Percentiles rank a stretch among this genome's conserved stretches.
These are phyloP conservation scores for Dipteronia sinensis DNA, from an alignment of 345 rosid species.

Conservation along the genomic window DNA sequence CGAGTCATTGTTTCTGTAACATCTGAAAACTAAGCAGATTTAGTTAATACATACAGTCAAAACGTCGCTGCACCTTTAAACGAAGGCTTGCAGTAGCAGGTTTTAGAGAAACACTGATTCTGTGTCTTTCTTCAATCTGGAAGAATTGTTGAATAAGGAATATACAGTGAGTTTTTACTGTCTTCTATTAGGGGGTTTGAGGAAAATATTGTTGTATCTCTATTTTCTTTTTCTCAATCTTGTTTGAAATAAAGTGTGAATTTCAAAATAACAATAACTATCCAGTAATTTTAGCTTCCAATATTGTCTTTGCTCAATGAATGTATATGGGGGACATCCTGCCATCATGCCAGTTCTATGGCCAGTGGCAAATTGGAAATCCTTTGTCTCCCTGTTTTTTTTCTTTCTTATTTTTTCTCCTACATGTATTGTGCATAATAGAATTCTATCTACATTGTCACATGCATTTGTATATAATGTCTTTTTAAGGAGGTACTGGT, in stretches of 20 bases:
- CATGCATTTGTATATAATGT: too few relatives aligned
- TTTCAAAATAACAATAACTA: background rate
- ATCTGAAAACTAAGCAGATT: background rate
- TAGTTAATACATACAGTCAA: background rate
- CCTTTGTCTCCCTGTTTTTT: too few relatives aligned
- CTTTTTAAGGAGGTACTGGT: too few relatives aligned
- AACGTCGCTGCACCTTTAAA: background rate
- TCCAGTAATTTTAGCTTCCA: background rate
- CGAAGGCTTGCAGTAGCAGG: background rate
- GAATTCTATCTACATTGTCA: background rate
- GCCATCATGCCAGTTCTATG: background rate
- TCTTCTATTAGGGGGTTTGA: background rate
- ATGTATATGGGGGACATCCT: too few relatives aligned
- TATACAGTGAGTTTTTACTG: background rate
- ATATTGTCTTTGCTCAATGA: background rate
- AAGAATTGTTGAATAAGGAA: background rate
- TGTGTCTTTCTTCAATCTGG: background rate
- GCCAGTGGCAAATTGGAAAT: background rate
- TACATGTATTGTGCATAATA: background rate
- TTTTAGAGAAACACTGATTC: background rate
- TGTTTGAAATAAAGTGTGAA: background rate
- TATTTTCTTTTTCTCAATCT: background rate
- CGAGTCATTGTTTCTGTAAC: too few relatives aligned
- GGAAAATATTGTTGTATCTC: background rate
- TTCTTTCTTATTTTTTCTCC: too few relatives aligned